A percentile compares a stretch with the other conserved stretches of the same genome.
These are phyloP conservation scores for Penicillium fimorum DNA, from an alignment of 495 filamentous ascomycete genomes.

Conservation along the genomic window DNA sequence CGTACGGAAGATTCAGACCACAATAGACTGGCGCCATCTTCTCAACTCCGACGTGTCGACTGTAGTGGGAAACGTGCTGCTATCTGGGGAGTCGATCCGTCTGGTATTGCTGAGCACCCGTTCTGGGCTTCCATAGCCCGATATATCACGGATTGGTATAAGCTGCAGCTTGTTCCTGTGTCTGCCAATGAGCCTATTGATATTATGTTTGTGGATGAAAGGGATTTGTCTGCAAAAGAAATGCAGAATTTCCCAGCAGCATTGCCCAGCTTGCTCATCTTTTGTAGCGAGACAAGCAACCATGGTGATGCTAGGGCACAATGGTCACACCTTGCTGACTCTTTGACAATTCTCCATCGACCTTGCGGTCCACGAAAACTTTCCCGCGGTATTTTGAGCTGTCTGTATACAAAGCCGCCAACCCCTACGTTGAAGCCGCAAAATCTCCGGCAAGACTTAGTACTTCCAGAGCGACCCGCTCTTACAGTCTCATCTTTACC, in stretches of 20 bases:
- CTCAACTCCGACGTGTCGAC: slow-evolving; percentile 17
- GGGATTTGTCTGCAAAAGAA: slow-evolving; percentile 15
- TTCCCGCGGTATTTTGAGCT: slow-evolving; percentile 48
- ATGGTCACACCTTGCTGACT: slow-evolving; percentile 27
- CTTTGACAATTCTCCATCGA: slow-evolving; percentile 40
- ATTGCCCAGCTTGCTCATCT: slow-evolving; percentile 17
- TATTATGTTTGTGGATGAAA: slow-evolving; percentile 39
- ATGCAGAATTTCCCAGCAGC: slow-evolving; percentile 15
- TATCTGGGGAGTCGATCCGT: slow-evolving; percentile 20
- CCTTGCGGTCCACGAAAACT: slow-evolving; percentile 62
- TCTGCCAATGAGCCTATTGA: slow-evolving; percentile 21
- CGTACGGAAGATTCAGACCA: slow-evolving; percentile 1
- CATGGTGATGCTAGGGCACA: slow-evolving; percentile 12
- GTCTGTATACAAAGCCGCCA: slow-evolving; percentile 11
- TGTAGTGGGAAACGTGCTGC: slow-evolving; percentile 16
- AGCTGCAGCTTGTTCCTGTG: slow-evolving; percentile 35
- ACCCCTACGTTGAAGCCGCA: not conserved
- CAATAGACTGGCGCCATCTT: slow-evolving; percentile 11
- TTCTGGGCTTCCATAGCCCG: slow-evolving; percentile 17
- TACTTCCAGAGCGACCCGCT: not conserved
- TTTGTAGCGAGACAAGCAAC: slow-evolving; percentile 23
- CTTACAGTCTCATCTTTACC: not conserved
- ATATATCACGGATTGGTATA: slow-evolving; percentile 42
- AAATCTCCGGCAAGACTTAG: not conserved
- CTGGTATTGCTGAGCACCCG: not conserved